Base-by-base conservation (phyloP, 352 stramenopile species). In the Phytophthora podocarpi region DNA sequence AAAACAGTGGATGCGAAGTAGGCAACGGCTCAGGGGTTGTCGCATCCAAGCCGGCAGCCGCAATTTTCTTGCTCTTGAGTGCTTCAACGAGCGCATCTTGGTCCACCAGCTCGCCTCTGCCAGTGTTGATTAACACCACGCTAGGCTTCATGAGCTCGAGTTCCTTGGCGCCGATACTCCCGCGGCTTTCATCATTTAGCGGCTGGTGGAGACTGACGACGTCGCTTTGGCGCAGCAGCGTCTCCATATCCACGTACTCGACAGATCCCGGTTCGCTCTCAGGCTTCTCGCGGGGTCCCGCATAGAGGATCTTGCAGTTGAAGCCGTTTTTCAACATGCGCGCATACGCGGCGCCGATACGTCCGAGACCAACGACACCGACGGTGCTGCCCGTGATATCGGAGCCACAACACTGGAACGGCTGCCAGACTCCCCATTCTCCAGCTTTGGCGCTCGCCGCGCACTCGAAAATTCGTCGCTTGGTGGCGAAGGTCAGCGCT, bases 41-140 rank as follows among this genome's bases (percentile, higher is more conserved):
- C 18, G 96, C 92, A 60, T 98, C 91, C 26, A 98, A 70, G 21
- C 70, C 82, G 6, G 82, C 84, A 9, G 69, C 76, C 9, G 78
- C 80, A 43, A 93, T 87, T 24, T 54, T 15, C 23, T 81, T 69
- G 7, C 51, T 70, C 5, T 34, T 35, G 1, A 94, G 67, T 4
- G 79, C 82, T 2, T 78, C 16, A 15, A 77, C 48, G 2, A 94
- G 76, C 24, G 85, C 83, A 23, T 92, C 80, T 54, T 97, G 92
- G 59, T 98, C 87, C 31, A 98, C 82, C 41, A 98, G 78, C 21
- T 95, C 90, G 31, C 93, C 93, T 35, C 93, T 79, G 32, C 88
- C 89, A 55, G 95, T 97, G 67, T 98, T 98, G 34, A 98, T 86
- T 30, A 98, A 74, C 46, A 97, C 85, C 15, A 89, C 87, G 27